Evolutionary conservation across 2,329 filamentous ascomycete genomes (phyloP).

Genomic region (Botryosphaeria dothidea): DNA sequence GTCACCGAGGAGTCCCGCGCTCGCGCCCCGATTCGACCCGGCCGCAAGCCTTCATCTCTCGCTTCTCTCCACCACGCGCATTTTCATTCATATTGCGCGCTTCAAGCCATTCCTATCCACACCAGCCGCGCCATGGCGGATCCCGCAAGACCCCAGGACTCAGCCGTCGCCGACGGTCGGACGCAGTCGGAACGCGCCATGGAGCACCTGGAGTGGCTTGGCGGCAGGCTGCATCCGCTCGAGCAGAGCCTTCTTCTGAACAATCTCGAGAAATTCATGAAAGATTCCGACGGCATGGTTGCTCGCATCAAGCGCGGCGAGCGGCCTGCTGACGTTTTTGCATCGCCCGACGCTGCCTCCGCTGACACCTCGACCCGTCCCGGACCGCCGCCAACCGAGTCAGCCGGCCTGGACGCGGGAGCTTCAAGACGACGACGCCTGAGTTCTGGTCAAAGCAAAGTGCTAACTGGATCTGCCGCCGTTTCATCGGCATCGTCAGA

Average conservation of each 20-base stretch:
- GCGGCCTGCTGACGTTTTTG: slow-evolving; percentile 17
- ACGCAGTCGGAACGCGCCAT: slow-evolving; percentile 3
- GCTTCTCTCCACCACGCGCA: background rate
- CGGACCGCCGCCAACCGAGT: background rate
- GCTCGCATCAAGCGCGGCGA: slow-evolving; percentile 16
- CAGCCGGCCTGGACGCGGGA: background rate
- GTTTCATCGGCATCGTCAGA: background rate
- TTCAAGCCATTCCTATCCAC: background rate
- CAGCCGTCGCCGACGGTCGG: background rate
- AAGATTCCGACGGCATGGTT: slow-evolving; percentile 8
- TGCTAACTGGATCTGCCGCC: background rate
- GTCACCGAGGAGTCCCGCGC: background rate
- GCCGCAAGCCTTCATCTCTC: background rate
- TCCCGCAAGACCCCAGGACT: background rate
- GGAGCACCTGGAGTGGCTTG: slow-evolving; percentile 18
- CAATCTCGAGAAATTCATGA: slow-evolving; percentile 18
- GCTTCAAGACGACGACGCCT: slow-evolving; percentile 9
- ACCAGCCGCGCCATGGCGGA: slow-evolving; percentile 8
- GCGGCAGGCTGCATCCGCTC: slow-evolving; percentile 10
- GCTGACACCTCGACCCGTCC: background rate
- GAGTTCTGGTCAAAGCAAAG: slow-evolving; percentile 10
- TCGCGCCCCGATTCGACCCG: slow-evolving; percentile 7
- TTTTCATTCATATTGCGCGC: background rate
- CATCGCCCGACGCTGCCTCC: background rate
- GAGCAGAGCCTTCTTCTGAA: slow-evolving; percentile 17